Conservation (phyloP, 2,329 filamentous ascomycete genomes). For the Paecilomyces formosus region DNA sequence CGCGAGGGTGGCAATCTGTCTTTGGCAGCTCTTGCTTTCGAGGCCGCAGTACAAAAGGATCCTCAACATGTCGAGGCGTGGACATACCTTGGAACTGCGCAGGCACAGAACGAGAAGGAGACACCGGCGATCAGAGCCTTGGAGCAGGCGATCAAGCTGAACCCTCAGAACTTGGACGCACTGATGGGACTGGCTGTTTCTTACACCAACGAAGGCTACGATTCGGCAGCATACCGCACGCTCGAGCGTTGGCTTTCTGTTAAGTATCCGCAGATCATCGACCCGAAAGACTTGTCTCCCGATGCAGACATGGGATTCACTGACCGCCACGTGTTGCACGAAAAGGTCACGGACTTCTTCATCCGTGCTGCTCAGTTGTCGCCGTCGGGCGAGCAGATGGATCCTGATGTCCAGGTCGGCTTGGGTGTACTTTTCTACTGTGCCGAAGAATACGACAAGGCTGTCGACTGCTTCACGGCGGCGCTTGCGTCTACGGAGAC, state of each 20-base stretch:
- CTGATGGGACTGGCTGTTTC: slow-evolving; percentile 94
- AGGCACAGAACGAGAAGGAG: slow-evolving; percentile 98
- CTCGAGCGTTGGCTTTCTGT: slow-evolving; percentile 94
- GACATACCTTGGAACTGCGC: slow-evolving; percentile 83
- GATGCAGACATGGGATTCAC: slow-evolving; percentile 88
- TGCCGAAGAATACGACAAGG: slow-evolving; percentile 95
- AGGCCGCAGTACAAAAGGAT: slow-evolving; percentile 88
- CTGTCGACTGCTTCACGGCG: slow-evolving; percentile 94
- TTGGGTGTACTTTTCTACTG: slow-evolving; percentile 96
- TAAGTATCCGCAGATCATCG: slow-evolving; percentile 79
- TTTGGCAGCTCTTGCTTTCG: slow-evolving; percentile 86
- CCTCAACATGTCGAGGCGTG: slow-evolving; percentile 84
- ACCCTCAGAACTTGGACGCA: slow-evolving; percentile 77
- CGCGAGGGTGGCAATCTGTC: slow-evolving; percentile 89
- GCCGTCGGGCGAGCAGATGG: slow-evolving; percentile 89
- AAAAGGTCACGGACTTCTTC: slow-evolving; percentile 83
- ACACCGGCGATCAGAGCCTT: slow-evolving; percentile 88
- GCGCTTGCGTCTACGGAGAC: slow-evolving; percentile 80
- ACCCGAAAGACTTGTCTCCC: slow-evolving; percentile 63
- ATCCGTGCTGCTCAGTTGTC: slow-evolving; percentile 88
- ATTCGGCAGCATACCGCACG: slow-evolving; percentile 91
- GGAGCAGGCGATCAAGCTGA: slow-evolving; percentile 81
- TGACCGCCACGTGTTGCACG: slow-evolving; percentile 80
- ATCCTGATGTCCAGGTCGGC: slow-evolving; percentile 95
- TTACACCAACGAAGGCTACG: slow-evolving; percentile 98